Percentiles rank a stretch among this genome's conserved stretches.
phyloP scores from a whole-genome alignment of 257 asterid species.

The Solanum paucissectum region DNA sequence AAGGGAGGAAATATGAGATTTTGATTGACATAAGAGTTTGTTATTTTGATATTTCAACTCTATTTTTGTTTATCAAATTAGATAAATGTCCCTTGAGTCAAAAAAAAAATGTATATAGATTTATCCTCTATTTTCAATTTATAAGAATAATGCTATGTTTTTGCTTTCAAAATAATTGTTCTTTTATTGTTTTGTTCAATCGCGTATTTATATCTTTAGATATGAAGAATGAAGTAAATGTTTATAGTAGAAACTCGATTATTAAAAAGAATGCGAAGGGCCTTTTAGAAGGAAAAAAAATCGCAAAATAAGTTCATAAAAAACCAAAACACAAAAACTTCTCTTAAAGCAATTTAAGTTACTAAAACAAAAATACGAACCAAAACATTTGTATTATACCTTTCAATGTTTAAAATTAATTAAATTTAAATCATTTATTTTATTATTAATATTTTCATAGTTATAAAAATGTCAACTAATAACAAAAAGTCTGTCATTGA shows the following conservation, averaged over 20 bases:
- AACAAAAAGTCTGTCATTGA: too few relatives aligned
- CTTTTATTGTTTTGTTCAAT: not conserved
- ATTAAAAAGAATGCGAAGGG: not conserved
- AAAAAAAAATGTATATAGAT: not conserved
- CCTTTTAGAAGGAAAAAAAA: too few relatives aligned
- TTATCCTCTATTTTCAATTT: not conserved
- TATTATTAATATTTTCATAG: too few relatives aligned
- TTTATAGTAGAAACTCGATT: not conserved
- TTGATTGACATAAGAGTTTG: not conserved
- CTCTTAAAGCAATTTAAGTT: not conserved
- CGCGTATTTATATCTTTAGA: not conserved
- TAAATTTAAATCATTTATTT: too few relatives aligned
- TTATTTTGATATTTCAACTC: not conserved
- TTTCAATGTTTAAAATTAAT: not conserved
- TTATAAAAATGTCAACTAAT: too few relatives aligned
- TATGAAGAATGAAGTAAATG: not conserved
- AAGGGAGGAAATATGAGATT: not conserved
- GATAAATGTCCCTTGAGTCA: not conserved
- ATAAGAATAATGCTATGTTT: not conserved
- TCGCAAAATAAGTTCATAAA: not conserved
- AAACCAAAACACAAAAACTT: too few relatives aligned
- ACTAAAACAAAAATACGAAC: not conserved
- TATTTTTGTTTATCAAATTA: not conserved
- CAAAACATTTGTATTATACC: fast-evolving
- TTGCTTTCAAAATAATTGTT: not conserved